phyloP scores from a whole-genome alignment of 169 alveolate species.

The Plasmodium relictum region DNA sequence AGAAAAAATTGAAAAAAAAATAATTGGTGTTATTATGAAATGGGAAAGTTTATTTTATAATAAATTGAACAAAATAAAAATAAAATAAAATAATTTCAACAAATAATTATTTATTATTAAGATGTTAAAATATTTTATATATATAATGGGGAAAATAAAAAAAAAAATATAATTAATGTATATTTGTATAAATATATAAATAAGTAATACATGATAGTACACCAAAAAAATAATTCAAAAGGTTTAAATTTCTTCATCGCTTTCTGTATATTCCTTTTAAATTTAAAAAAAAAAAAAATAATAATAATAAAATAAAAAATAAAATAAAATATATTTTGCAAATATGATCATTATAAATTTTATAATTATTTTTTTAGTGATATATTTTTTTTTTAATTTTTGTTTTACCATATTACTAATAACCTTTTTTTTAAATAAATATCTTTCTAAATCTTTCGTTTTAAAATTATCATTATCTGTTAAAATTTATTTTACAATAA shows the following conservation, averaged over 20 bases:
- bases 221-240: background rate
- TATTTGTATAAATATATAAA: too few species aligned
- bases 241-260: constrained; percentile 52
- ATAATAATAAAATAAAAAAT: too few species aligned
- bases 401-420: constrained; percentile 56
- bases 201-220: too few species aligned
- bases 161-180: too few species aligned
- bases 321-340: background rate
- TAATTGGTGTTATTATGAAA: background rate
- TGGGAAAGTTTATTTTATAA: background rate
- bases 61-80: background rate
- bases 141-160: too few species aligned
- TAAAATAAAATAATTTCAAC: background rate
- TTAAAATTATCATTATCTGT: constrained; percentile 62
- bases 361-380: background rate
- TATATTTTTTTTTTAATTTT: background rate
- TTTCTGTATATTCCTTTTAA: constrained; percentile 40
- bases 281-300: constrained; percentile 13
- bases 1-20: constrained; percentile 79
- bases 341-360: background rate
- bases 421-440: constrained; percentile 51
- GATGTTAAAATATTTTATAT: too few species aligned
- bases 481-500: constrained; percentile 1
- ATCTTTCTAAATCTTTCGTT: constrained; percentile 63
- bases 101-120: too few species aligned